Percentiles rank a stretch among this genome's conserved stretches.
Conservation (phyloP, 1,284 basidiomycete species). For the Cystobasidiaceae sp. region DNA sequence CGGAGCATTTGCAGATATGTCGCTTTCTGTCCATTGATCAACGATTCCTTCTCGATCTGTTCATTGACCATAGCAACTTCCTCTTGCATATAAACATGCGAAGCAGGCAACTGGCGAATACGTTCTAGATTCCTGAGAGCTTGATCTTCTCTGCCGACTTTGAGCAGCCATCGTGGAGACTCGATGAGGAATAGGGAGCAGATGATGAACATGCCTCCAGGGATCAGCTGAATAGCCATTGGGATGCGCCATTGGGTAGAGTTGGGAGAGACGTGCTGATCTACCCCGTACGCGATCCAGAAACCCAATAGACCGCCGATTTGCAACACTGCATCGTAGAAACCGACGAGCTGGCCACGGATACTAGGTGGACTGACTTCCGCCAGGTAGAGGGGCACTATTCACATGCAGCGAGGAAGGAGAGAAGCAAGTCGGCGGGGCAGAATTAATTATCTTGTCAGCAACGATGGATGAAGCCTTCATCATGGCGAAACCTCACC, state of each 20-base stretch:
- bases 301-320: slow-evolving; percentile 41
- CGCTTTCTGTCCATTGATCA: background rate
- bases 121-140: slow-evolving; percentile 37
- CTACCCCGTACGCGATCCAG: slow-evolving; percentile 43
- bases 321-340: slow-evolving; percentile 48
- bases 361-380: slow-evolving; percentile 59
- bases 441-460: too few species aligned
- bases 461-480: too few species aligned
- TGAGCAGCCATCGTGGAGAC: slow-evolving; percentile 43
- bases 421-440: too few species aligned
- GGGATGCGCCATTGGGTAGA: slow-evolving; percentile 43
- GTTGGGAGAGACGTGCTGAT: slow-evolving; percentile 24
- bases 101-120: slow-evolving; percentile 38
- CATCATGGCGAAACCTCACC: too few species aligned
- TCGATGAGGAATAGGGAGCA: slow-evolving; percentile 39
- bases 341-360: slow-evolving; percentile 53
- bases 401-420: slow-evolving; percentile 57
- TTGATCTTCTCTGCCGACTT: slow-evolving; percentile 36
- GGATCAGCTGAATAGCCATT: slow-evolving; percentile 43
- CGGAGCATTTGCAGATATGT: background rate
- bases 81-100: slow-evolving; percentile 38
- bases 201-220: slow-evolving; percentile 40
- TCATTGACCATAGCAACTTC: background rate
- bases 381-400: slow-evolving; percentile 55
- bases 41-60: background rate